A percentile compares a stretch with the other conserved stretches of the same genome.
Conservation (phyloP, 208 protist species). For the Trypanosoma melophagium region DNA sequence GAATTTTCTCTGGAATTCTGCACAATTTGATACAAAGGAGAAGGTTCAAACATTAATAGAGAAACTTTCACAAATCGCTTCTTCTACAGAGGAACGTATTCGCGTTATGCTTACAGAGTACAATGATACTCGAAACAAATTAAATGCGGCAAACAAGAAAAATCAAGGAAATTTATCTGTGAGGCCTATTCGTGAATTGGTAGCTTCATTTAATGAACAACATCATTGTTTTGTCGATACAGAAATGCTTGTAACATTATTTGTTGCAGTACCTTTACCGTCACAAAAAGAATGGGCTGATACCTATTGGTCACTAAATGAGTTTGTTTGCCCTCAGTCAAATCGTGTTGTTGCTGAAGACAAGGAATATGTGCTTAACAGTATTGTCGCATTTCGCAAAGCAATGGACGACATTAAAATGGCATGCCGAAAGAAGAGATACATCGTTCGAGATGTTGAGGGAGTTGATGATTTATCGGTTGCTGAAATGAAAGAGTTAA, state of each 20-base stretch:
- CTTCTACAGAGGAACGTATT: conserved; percentile 71
- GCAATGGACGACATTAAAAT: conserved; percentile 80
- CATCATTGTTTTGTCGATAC: conserved; percentile 81
- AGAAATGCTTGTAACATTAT: conserved; percentile 82
- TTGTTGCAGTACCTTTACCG: conserved; percentile 72
- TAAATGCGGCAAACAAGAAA: conserved; percentile 63
- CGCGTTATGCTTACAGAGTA: conserved; percentile 83
- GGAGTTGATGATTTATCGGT: conserved; percentile 63
- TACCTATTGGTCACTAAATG: conserved; percentile 80
- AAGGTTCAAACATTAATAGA: conserved; percentile 73
- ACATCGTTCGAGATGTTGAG: conserved; percentile 77
- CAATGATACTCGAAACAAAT: conserved; percentile 84
- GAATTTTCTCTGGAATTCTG: conserved; percentile 82
- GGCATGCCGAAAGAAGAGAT: conserved; percentile 77
- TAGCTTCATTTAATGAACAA: conserved; percentile 62
- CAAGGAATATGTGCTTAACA: conserved; percentile 88
- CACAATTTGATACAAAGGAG: conserved; percentile 85
- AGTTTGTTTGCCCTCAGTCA: conserved; percentile 82
- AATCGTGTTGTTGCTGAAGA: conserved; percentile 86
- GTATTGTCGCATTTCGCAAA: conserved; percentile 88
- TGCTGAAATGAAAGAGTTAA: conserved; percentile 58
- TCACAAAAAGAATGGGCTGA: conserved; percentile 81
- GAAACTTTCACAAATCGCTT: conserved; percentile 67
- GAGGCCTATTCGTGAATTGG: conserved; percentile 77
- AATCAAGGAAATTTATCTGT: conserved; percentile 81